Base-by-base conservation (phyloP, 306 rosid genomes). In the Quercus berberidifolia region DNA sequence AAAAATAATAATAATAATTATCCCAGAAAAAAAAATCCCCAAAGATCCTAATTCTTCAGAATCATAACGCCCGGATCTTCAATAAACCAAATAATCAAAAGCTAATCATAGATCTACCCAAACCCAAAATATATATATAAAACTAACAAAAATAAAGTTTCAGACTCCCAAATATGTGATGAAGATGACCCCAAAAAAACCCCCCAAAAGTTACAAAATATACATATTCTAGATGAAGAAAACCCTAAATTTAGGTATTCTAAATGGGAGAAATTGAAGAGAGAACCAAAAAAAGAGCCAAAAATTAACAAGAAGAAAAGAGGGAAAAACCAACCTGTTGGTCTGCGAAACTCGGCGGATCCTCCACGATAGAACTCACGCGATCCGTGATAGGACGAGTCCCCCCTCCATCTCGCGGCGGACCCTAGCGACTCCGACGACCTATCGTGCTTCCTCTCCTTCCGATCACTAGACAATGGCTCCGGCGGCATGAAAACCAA, bases 401-500 rank as follows among this genome's bases (percentile, higher is more conserved):
- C 99, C 84, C 97, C 98, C 85, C 97, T 88, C 98, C 98, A 96
- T 93, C 98, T 85, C 9, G 90, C 87, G 73, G 85, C 93, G 25
- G 98, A 86, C 33, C 93, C 96, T 18, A 86, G 33, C 63, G 98
- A 85, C 64, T 96, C 99, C n/a, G 96, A 87, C 82, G 96, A 87
- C 85, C 97, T 85, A 75, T 93, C 99, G 87, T 90, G 93, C 97
- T 92, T 96, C 97, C 98, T 93, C 94, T 96, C 97, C 92, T 96
- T 96, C 84, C 99, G 97, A 86, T 96, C 98, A 92, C 94, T 93
- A 80, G 97, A 94, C 80, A 96, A 78, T 72, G 98, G 94, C 87
- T 96, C 99, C 10, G 96, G 98, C 98, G 99, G 99, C 99, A 96
- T 96, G 90, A 90, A 96, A 84, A 86, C 65, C 89, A 87, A 81